These are phyloP conservation scores for Cyberlindnera subsufficiens DNA, from an alignment of 805 yeast genomes.

Conservation along the genomic window DNA sequence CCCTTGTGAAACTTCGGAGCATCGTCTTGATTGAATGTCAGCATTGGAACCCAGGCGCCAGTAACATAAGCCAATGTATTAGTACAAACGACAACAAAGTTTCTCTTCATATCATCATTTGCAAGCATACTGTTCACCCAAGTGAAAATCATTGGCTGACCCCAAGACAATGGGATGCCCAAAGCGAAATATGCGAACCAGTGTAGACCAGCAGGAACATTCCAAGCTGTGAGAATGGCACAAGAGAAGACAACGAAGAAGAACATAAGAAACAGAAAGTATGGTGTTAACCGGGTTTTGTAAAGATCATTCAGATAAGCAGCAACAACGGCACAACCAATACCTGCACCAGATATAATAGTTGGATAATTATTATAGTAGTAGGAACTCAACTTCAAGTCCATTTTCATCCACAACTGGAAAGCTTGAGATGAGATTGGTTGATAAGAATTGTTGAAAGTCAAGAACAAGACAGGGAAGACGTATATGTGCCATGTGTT, in stretches of 20 bases:
- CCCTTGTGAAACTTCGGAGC: slow-evolving; percentile 33
- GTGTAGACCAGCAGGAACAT: slow-evolving; percentile 40
- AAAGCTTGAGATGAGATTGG: slow-evolving; percentile 36
- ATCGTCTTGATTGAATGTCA: slow-evolving; percentile 33
- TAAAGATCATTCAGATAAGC: slow-evolving; percentile 33
- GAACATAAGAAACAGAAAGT: slow-evolving; percentile 33
- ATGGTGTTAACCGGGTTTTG: slow-evolving; percentile 30
- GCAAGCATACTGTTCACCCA: slow-evolving; percentile 47
- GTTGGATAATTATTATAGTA: slow-evolving; percentile 39
- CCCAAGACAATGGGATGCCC: slow-evolving; percentile 45
- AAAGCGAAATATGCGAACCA: slow-evolving; percentile 44
- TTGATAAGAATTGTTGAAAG: slow-evolving; percentile 16
- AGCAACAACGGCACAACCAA: slow-evolving; percentile 29
- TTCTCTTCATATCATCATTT: slow-evolving; percentile 26
- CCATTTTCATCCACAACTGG: slow-evolving; percentile 38
- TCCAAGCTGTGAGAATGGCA: slow-evolving; percentile 39
- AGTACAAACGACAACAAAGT: slow-evolving; percentile 33
- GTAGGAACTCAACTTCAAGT: slow-evolving; percentile 26
- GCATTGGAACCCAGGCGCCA: slow-evolving; percentile 34
- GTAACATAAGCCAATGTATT: slow-evolving; percentile 39
- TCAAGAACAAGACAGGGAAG: slow-evolving; percentile 29
- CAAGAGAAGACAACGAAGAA: slow-evolving; percentile 35
- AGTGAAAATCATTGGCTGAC: slow-evolving; percentile 48
- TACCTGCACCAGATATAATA: slow-evolving; percentile 31
- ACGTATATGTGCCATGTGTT: slow-evolving; percentile 44